Base-by-base conservation (phyloP, 106 monocot genomes). In the Dioscorea dumetorum region DNA sequence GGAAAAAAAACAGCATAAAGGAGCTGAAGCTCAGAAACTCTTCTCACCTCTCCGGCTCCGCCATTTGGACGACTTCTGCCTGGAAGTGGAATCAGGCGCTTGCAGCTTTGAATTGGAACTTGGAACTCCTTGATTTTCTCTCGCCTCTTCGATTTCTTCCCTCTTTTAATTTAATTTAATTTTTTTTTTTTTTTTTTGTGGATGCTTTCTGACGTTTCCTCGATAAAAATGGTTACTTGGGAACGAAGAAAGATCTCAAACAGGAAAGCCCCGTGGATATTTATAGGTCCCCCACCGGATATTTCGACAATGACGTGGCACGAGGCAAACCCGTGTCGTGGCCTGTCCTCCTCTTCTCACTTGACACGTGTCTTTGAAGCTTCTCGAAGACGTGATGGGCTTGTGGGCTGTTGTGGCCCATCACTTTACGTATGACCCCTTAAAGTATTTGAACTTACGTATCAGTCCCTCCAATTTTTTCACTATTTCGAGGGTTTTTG, bases 1-100 rank as follows among this genome's bases (percentile, higher is more conserved):
- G 54, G 14, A 51, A 54, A 54, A 54, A 19, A 54, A 19, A 18
- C 54, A 54, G 1, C 15, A 18, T 2, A 19, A 19, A 54, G 1
- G 54, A 18, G 18, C 15, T 3, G 18, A 19, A 54, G 4, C 13
- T 2, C 54, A 54, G 19, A 18, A 18, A 54, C 5, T 0, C 54
- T 54, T 19, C 54, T 54, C 54, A 54, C 54, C 54, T 54, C 54
- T 54, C 54, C 54, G 19, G 15, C 54, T 54, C 54, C 54, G 54
- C 19, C 54, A 54, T 54, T 54, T 15, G 8, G 54, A 54, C 54
- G 54, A 54, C 7, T 54, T 54, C 12, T 0, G 5, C 19, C 19
- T 8, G 41, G 41, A 41, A 41, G 10, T 8, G 10, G 41, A 10
- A 41, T 6, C 10, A 8, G 3, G 6, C 0, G 0, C 41, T 41